Base-by-base conservation (phyloP, 192 early-diverging fungal genomes). In the Endogone sp. region DNA sequence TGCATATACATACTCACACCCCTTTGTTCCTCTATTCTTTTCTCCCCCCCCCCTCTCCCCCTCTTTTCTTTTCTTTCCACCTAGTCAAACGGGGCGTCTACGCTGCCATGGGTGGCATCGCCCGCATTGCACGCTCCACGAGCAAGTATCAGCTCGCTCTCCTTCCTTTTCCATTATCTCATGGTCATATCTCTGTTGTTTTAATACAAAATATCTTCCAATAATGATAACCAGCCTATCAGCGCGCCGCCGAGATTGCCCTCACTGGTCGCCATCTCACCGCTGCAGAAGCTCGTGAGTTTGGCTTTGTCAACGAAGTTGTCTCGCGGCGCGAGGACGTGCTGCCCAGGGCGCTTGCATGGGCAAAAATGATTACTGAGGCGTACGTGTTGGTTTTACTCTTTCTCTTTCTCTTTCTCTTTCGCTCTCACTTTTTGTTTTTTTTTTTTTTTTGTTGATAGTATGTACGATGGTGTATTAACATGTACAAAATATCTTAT, bases 291-390 rank as follows among this genome's bases (percentile, higher is more conserved):
- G 72, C 68, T 4, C 70, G 80, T 24, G 49, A 68, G 16, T 55
- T 77, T 65, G 77, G 79, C 2, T 62, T 81, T 54, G 79, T 81
- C 11, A 78, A 81, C 25, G 66, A 76, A 28, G 49, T 81, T 9
- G 54, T 81, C 27, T 60, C 72, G 9, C 62, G 74, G 10, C 31
- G 61, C 63, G 37, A 58, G 29, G 69, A 78, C 57, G 62, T 74
- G 6, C 68, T 78, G 23, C 56, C 68, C 13, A 56, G 57, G 3
- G 72, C 67, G 21, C 29, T 78, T 13, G 60, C 69, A 16, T 70
- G 62, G 63, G 79, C 79, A 1, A 67, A 72, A 26, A 56, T 29
- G 23, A 81, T 81, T 29, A 70, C 64, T 28, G 49, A 67, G 60
- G 68, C 65, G 73, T 75, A 75, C 56, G 64, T 68, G 26, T 8